Evolutionary conservation across 805 yeast species (phyloP).

Genomic region (Candida maltosa): DNA sequence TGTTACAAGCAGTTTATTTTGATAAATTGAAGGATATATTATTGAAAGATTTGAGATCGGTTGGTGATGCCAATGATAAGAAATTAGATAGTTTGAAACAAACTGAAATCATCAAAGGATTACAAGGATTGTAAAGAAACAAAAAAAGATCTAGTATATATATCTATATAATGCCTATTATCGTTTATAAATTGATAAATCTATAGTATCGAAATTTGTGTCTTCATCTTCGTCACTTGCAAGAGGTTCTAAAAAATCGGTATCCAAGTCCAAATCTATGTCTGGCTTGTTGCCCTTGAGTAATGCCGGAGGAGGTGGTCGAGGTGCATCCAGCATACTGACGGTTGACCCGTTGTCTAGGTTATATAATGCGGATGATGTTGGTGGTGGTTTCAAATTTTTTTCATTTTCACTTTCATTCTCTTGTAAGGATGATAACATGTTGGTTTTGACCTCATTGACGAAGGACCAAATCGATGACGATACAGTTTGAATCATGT

Average conservation of each 20-base stretch:
- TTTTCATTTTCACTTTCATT: constrained; percentile 9
- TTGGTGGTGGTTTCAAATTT: background rate
- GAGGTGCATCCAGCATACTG: constrained; percentile 10
- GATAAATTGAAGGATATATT: constrained; percentile 90
- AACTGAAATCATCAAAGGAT: constrained; percentile 35
- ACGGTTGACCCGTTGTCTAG: constrained; percentile 25
- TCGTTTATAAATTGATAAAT: constrained; percentile 22
- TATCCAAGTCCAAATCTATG: too few relatives aligned
- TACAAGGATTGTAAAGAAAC: constrained; percentile 33
- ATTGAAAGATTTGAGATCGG: constrained; percentile 39
- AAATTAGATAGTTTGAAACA: constrained; percentile 30
- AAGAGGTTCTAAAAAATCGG: too few relatives aligned
- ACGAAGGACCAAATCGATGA: constrained; percentile 43
- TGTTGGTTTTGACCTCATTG: constrained; percentile 36
- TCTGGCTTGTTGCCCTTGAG: too few relatives aligned
- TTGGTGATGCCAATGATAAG: constrained; percentile 31
- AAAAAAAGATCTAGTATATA: too few relatives aligned
- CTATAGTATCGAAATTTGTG: constrained; percentile 18
- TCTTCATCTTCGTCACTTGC: constrained; percentile 10
- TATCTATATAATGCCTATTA: background rate
- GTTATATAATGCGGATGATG: constrained; percentile 12
- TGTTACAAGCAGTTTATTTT: constrained; percentile 90
- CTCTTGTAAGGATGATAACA: constrained; percentile 23
- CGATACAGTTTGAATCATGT: constrained; percentile 40
- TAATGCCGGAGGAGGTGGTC: background rate